These are phyloP conservation scores for Chaetomiaceae sp. DNA, from an alignment of 2,329 filamentous ascomycete genomes.

Conservation along the genomic window DNA sequence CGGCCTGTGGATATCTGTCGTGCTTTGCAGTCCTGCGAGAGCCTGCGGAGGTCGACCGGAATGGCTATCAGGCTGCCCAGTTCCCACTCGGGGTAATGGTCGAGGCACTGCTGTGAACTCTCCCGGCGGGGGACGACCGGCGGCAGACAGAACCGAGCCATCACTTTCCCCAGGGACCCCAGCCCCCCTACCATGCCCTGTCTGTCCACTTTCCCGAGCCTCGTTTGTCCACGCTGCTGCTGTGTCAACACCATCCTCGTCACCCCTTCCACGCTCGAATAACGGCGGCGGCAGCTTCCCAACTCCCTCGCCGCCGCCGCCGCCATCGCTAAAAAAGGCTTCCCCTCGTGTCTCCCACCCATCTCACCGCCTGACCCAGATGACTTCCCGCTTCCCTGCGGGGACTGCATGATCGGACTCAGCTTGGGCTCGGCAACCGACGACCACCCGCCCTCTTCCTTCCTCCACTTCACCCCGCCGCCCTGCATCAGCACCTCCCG, in stretches of 20 bases:
- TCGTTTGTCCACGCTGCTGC: neutral
- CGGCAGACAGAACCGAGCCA: constrained; percentile 21
- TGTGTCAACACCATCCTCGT: neutral
- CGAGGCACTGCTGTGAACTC: constrained; percentile 26
- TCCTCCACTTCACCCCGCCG: constrained; percentile 40
- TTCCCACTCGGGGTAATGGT: neutral
- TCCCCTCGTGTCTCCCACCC: neutral
- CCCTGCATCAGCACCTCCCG: constrained; percentile 29
- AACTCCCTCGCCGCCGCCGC: constrained; percentile 16
- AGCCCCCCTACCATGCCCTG: neutral
- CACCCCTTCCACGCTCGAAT: neutral
- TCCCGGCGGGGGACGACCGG: constrained; percentile 25
- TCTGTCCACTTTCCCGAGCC: neutral
- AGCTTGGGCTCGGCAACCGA: constrained; percentile 47
- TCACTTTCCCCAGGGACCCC: constrained; percentile 28
- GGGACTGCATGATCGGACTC: constrained; percentile 46
- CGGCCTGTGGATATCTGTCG: constrained; percentile 5
- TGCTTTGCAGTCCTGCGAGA: neutral
- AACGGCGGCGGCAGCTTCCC: constrained; percentile 2
- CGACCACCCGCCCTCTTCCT: constrained; percentile 46
- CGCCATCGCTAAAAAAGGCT: constrained; percentile 38
- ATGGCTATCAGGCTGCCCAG: constrained; percentile 3
- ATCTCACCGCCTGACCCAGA: constrained; percentile 5
- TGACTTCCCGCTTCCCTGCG: constrained; percentile 24
- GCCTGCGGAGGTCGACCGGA: neutral